Percentiles rank a stretch among this genome's conserved stretches.
phyloP scores from a whole-genome alignment of 2,329 filamentous ascomycete genomes.

The Penicillium hesseltinei region DNA sequence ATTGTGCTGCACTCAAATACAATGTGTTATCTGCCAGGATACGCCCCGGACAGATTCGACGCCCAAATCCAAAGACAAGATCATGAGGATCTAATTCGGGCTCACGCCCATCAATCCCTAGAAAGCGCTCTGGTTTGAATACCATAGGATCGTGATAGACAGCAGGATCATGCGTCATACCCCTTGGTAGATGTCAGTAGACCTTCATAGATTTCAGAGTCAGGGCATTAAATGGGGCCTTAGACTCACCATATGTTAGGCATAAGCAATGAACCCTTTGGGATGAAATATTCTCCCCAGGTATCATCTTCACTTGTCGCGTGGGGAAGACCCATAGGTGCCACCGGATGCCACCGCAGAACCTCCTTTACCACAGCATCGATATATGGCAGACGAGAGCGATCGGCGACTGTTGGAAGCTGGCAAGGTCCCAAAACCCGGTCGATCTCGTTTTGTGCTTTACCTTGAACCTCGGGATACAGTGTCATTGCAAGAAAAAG shows the following conservation, averaged over 20 bases:
- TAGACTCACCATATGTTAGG: no score
- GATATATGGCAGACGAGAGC: slow-evolving; percentile 37
- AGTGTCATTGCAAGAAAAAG: slow-evolving; percentile 49
- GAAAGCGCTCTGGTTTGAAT: slow-evolving; percentile 48
- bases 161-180: slow-evolving; percentile 40
- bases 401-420: slow-evolving; percentile 41
- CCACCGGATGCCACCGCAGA: slow-evolving; percentile 38
- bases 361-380: slow-evolving; percentile 41
- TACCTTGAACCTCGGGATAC: slow-evolving; percentile 52
- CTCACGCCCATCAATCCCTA: slow-evolving; percentile 28
- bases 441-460: slow-evolving; percentile 48
- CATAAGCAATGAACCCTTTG: no score
- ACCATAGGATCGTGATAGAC: slow-evolving; percentile 36
- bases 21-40: slow-evolving; percentile 44
- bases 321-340: slow-evolving; percentile 24
- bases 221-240: not conserved
- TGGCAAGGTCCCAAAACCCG: slow-evolving; percentile 34
- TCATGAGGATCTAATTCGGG: slow-evolving; percentile 40
- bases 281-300: no score
- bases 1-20: slow-evolving; percentile 44
- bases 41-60: slow-evolving; percentile 45
- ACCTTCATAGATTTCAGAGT: not conserved
- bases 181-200: slow-evolving; percentile 26
- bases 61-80: slow-evolving; percentile 39
- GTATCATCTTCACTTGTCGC: no score